Evolutionary conservation across 139 green algal genomes (phyloP).

Genomic region (Chlamydomonas applanata): DNA sequence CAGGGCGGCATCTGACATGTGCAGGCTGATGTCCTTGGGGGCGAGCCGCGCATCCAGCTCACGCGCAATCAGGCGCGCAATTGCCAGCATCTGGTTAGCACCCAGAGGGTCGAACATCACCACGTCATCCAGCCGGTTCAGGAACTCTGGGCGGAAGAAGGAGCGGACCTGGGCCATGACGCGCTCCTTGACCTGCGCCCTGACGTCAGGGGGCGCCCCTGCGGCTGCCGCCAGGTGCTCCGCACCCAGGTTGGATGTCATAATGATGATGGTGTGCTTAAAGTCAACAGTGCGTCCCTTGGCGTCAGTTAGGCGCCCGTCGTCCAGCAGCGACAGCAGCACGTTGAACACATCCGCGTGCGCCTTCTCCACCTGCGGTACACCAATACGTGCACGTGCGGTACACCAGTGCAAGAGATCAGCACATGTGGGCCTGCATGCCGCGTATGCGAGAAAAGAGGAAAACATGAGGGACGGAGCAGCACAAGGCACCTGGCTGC

Average conservation of each 20-base stretch:
- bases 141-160: constrained; percentile 61
- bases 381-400: background rate
- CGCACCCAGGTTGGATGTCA: constrained; percentile 90
- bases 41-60: constrained; percentile 68
- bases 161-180: constrained; percentile 22
- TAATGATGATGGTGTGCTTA: constrained; percentile 92
- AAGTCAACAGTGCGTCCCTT: constrained; percentile 92
- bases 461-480: background rate
- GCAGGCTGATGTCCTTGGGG: constrained; percentile 60
- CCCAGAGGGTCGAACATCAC: constrained; percentile 84
- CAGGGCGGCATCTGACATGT: constrained; percentile 55
- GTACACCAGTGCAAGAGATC: constrained; percentile 90
- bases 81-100: constrained; percentile 57
- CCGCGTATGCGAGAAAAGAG: background rate
- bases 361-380: constrained; percentile 48
- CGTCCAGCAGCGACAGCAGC: constrained; percentile 87
- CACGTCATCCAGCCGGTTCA: constrained; percentile 84
- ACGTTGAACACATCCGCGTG: constrained; percentile 83
- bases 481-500: too few species aligned
- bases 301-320: constrained; percentile 56
- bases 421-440: constrained; percentile 76
- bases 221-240: constrained; percentile 10
- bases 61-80: constrained; percentile 69
- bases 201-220: background rate
- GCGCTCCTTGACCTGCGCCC: background rate